Base-by-base conservation (phyloP, 305 asterid genomes). In the Ilex paraguariensis region DNA sequence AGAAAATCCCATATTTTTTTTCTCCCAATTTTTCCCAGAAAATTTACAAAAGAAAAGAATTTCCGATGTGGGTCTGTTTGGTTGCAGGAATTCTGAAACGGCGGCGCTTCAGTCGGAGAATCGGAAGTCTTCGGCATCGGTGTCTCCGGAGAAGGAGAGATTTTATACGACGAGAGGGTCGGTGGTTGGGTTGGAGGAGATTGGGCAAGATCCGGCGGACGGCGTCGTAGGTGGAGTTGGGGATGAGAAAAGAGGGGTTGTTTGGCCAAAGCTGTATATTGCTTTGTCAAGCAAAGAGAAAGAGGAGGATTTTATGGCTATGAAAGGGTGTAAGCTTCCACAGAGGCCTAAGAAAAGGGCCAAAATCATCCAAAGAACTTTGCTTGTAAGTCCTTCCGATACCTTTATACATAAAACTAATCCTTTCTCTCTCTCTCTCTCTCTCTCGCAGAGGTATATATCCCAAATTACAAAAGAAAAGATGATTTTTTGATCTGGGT, bases 301-400 rank as follows among this genome's bases (percentile, higher is more conserved):
- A 60, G 83, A 78, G 14, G 83, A 78, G 39, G 83, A 78, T 63
- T 78, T 75, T 54, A 36, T 75, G 76, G 80, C 83, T 49, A 79
- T 79, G 84, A 75, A 79, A 67, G 84, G 84, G 21, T 79, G 84
- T 55, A 79, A 67, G 70, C 79, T 59, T 31, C 79, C 84, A 31
- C 81, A 75, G 55, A 71, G 84, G 28, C 84, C 84, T 1, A 79
- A 75, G 70, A 79, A 79, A 54, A 69, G 81, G 40, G 69, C 84
- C 28, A 79, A 79, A 70, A 7, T 75, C 63, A 56, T 79, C 49
- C 84, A 79, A 70, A 75, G 79, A 75, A 75, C 81, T 10, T 50
- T 79, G 40, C 77, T 79, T 58, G 84, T 79, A 53, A 70, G 81
- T 64, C n/a, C 42, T 10, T 15, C 7, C 28, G 1, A 21, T 21